Base-by-base conservation (phyloP, 2,329 filamentous ascomycete species). In the Alternaria rosae region DNA sequence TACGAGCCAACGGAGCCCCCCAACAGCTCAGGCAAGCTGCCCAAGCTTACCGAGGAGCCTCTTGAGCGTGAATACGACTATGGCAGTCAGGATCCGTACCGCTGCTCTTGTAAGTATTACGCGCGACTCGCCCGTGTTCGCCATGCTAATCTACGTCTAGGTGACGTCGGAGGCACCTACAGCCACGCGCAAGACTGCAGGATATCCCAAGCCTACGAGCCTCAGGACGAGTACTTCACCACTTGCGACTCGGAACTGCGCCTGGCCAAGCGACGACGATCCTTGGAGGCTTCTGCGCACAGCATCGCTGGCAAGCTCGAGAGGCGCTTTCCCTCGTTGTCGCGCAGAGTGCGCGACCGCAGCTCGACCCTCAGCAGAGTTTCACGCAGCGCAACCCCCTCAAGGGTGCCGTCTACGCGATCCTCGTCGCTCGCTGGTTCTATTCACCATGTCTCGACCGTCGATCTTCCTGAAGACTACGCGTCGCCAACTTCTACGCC, bases 31-130 rank as follows among this genome's bases (percentile, higher is more conserved):
- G 84, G 85, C 71, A 92, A 92, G 80, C 84, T 97, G 64, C 91
- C 92, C 15, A 92, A 95, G 72, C 91, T 97, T 20, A 87, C 93
- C 73, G 94, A 97, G 78, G 93, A 97, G 73, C 89, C 91, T 3
- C 81, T 89, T 43, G 91, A 94, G 76, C 86, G 86, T 56, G 91
- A 91, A 21, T 87, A 89, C 26, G 85, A 85, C 55, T 83, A 84
- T 52, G 80, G 85, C 61, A 83, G 84, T 61, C 79, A 83, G 48
- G 76, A 84, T 50, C 78, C 85, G 26, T 83, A 70, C 55, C 65
- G 68, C 52, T 94, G 91, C 79, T 86, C 92, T 73, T 93, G 92
- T 94, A 88, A 81, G 91, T 88, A 43, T 59, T 28, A 23, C 26
- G 48, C 57, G 47, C 53, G 59, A 44, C 47, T 58, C 38, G 54